Evolutionary conservation across 1,284 basidiomycete genomes (phyloP).

Genomic region (Fistulina hepatica): DNA sequence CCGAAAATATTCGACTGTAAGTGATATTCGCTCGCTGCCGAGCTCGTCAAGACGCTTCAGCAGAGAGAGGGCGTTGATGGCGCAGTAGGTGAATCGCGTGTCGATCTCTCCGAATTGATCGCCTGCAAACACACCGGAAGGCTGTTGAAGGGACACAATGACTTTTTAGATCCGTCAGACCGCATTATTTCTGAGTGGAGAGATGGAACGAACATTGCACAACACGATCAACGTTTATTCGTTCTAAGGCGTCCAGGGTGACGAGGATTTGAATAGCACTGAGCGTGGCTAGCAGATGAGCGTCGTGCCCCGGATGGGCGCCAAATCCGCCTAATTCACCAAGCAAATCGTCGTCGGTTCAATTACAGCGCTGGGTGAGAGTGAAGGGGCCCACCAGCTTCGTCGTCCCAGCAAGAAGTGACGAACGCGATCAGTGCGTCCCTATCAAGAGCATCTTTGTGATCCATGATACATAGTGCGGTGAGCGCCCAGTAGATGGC

Average conservation of each 20-base stretch:
- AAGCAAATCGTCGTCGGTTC: too few species aligned
- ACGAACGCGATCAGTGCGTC: constrained; percentile 87
- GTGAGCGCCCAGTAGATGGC: constrained; percentile 96
- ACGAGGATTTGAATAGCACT: constrained; percentile 89
- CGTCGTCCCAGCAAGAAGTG: constrained; percentile 88
- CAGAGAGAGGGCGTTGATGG: constrained; percentile 73
- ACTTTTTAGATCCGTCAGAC: constrained; percentile 33
- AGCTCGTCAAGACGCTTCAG: constrained; percentile 60
- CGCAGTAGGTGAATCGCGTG: constrained; percentile 86
- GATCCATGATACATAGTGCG: constrained; percentile 74
- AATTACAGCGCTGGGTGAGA: constrained; percentile 6
- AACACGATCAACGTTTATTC: constrained; percentile 59
- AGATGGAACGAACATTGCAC: constrained; percentile 52
- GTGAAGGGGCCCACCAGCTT: constrained; percentile 51
- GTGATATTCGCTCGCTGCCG: constrained; percentile 36
- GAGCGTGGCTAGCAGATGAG: constrained; percentile 78
- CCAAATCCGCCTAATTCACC: constrained; percentile 81
- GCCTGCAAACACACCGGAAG: constrained; percentile 84
- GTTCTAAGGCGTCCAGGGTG: constrained; percentile 74
- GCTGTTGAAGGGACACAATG: constrained; percentile 73
- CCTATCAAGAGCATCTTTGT: constrained; percentile 65
- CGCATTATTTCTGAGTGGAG: constrained; percentile 1
- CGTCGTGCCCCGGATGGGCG: constrained; percentile 88
- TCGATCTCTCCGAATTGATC: constrained; percentile 87
- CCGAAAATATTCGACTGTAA: constrained; percentile 61